These are phyloP conservation scores for Candida chauliodis DNA, from an alignment of 805 yeast species.

Conservation along the genomic window DNA sequence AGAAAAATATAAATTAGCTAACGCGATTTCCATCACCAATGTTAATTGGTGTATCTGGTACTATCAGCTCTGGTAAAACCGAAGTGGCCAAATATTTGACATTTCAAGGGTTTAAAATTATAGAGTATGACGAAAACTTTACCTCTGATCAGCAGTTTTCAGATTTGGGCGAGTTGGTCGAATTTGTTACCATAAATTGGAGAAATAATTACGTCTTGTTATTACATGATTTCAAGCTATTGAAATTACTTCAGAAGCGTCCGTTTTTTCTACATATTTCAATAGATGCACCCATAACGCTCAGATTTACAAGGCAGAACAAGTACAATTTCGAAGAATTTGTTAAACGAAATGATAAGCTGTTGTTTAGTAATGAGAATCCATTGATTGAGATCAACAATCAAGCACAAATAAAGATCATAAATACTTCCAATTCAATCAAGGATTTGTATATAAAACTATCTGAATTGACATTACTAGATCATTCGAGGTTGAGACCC, in stretches of 20 bases:
- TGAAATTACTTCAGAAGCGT: slow-evolving; percentile 53
- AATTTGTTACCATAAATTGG: slow-evolving; percentile 68
- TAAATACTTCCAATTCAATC: slow-evolving; percentile 36
- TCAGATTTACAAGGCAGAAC: slow-evolving; percentile 40
- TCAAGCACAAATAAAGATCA: slow-evolving; percentile 43
- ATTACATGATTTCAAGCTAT: slow-evolving; percentile 38
- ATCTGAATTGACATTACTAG: slow-evolving; percentile 36
- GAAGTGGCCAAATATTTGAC: slow-evolving; percentile 58
- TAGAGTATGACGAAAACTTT: slow-evolving; percentile 7
- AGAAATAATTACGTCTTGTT: slow-evolving; percentile 55
- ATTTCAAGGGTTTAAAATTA: slow-evolving; percentile 48
- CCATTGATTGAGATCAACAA: slow-evolving; percentile 62
- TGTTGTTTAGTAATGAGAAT: slow-evolving; percentile 38
- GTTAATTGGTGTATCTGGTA: slow-evolving; percentile 76
- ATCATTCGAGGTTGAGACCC: slow-evolving; percentile 64
- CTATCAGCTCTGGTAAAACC: slow-evolving; percentile 62
- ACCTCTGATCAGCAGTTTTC: not conserved
- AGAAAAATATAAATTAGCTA: not conserved
- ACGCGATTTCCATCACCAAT: slow-evolving; percentile 28
- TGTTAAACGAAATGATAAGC: slow-evolving; percentile 26
- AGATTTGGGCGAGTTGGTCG: slow-evolving; percentile 44
- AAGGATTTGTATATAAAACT: slow-evolving; percentile 33
- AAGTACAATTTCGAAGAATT: slow-evolving; percentile 30
- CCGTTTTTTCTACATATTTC: slow-evolving; percentile 83
- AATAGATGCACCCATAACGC: slow-evolving; percentile 64